Evolutionary conservation across 805 yeast genomes (phyloP).

Genomic region (Hanseniaspora mollemarum): DNA sequence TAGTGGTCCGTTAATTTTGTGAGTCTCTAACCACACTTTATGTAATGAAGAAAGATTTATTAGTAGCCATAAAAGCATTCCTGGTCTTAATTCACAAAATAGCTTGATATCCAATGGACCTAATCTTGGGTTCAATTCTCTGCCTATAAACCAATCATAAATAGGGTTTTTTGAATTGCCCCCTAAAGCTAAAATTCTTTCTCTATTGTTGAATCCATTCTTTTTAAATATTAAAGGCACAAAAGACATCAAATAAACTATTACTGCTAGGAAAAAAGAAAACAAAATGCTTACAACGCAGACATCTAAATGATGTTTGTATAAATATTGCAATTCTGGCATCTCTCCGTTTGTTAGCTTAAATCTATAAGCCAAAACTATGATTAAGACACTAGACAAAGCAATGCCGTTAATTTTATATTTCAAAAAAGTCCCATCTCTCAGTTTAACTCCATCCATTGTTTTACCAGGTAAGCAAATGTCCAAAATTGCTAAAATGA

Average conservation of each 20-base stretch:
- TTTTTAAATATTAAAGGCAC: conserved; percentile 42
- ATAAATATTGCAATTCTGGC: conserved; percentile 73
- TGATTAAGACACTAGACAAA: conserved; percentile 35
- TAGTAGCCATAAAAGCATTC: conserved; percentile 73
- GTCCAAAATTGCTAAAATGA: conserved; percentile 52
- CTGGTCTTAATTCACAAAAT: conserved; percentile 91
- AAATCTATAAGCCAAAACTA: conserved; percentile 42
- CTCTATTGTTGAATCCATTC: conserved; percentile 41
- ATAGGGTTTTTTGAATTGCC: conserved; percentile 70
- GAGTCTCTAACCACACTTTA: conserved; percentile 55
- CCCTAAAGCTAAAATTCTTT: conserved; percentile 66
- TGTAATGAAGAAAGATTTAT: conserved; percentile 71
- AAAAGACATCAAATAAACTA: conserved; percentile 59
- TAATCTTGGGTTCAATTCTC: conserved; percentile 86
- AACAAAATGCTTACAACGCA: conserved; percentile 52
- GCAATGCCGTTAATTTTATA: conserved; percentile 77
- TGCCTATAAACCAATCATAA: conserved; percentile 94
- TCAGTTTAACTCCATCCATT: conserved; percentile 52
- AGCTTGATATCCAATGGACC: conserved; percentile 79
- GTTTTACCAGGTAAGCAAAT: conserved; percentile 52
- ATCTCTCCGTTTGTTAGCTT: conserved; percentile 40
- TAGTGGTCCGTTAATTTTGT: conserved; percentile 60
- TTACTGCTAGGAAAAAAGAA: conserved; percentile 49
- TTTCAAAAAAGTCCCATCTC: conserved; percentile 60
- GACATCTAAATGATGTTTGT: conserved; percentile 55